phyloP scores from a whole-genome alignment of 2,329 filamentous ascomycete species.

The Stemphylium beticola region DNA sequence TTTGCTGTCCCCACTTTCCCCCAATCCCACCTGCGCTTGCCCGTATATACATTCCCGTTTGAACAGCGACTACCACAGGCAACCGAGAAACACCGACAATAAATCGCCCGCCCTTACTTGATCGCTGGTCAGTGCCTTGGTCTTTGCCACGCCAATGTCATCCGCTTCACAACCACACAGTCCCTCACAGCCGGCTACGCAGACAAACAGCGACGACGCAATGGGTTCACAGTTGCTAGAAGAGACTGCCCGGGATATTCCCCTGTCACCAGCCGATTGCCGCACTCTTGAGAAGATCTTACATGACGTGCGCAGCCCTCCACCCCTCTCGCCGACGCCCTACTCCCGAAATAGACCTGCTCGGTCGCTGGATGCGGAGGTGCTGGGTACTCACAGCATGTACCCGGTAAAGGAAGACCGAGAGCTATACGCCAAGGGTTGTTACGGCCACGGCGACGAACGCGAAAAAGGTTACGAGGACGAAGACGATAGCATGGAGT shows the following conservation, averaged over 20 bases:
- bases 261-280: slow-evolving; percentile 18
- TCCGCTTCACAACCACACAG: neutral
- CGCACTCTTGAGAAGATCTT: slow-evolving; percentile 19
- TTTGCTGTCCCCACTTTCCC: slow-evolving; percentile 1
- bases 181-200: neutral
- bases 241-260: too few species aligned
- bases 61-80: neutral
- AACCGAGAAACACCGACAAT: neutral
- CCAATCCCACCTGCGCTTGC: too few species aligned
- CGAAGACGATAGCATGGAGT: slow-evolving; percentile 25
- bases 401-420: neutral
- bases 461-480: slow-evolving; percentile 21
- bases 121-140: too few species aligned
- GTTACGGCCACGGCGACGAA: slow-evolving; percentile 10
- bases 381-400: neutral
- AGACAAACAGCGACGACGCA: neutral
- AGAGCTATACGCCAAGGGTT: neutral
- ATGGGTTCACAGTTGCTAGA: neutral
- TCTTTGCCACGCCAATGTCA: neutral
- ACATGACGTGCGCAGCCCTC: slow-evolving; percentile 3
- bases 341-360: neutral
- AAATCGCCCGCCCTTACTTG: neutral
- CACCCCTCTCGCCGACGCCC: neutral
- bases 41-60: neutral
- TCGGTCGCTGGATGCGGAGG: neutral